A percentile compares a stretch with the other conserved stretches of the same genome.
Evolutionary conservation across 352 stramenopile species (phyloP).

Genomic region (Pythium aphanidermatum): DNA sequence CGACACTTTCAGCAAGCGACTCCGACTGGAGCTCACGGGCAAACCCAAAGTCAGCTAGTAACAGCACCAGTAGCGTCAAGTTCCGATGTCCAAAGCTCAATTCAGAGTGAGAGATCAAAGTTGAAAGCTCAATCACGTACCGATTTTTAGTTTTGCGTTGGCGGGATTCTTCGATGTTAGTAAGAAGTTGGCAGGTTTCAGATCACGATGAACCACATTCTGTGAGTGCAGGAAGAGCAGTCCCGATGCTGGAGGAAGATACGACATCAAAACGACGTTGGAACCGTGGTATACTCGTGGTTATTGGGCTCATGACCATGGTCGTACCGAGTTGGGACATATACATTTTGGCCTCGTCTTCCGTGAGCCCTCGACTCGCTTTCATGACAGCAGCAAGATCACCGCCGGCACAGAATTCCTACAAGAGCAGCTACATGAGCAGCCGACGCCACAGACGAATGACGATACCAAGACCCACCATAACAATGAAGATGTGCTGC

Average conservation of each 20-base stretch:
- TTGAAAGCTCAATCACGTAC: conserved; percentile 21
- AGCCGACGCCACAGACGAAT: background rate
- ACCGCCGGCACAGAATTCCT: conserved; percentile 77
- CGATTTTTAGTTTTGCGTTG: conserved; percentile 75
- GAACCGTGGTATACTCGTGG: no score
- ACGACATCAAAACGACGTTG: background rate
- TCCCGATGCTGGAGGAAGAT: conserved; percentile 36
- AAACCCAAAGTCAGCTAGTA: conserved; percentile 69
- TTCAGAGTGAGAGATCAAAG: no score
- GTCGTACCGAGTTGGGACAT: conserved; percentile 73
- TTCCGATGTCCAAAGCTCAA: no score
- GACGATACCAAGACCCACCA: conserved; percentile 24
- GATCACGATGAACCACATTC: conserved; percentile 69
- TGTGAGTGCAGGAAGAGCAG: conserved; percentile 71
- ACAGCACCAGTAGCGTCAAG: no score
- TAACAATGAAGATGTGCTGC: conserved; percentile 77
- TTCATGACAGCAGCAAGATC: conserved; percentile 77
- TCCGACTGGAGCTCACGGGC: conserved; percentile 59
- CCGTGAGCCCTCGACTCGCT: conserved; percentile 40
- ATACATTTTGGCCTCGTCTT: conserved; percentile 66
- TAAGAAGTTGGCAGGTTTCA: conserved; percentile 74
- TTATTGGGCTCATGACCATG: no score
- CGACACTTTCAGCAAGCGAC: conserved; percentile 74
- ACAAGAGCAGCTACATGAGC: background rate
- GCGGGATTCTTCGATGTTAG: conserved; percentile 60